Conservation (phyloP, 2,329 filamentous ascomycete genomes). For the Botrytis pseudocinerea region DNA sequence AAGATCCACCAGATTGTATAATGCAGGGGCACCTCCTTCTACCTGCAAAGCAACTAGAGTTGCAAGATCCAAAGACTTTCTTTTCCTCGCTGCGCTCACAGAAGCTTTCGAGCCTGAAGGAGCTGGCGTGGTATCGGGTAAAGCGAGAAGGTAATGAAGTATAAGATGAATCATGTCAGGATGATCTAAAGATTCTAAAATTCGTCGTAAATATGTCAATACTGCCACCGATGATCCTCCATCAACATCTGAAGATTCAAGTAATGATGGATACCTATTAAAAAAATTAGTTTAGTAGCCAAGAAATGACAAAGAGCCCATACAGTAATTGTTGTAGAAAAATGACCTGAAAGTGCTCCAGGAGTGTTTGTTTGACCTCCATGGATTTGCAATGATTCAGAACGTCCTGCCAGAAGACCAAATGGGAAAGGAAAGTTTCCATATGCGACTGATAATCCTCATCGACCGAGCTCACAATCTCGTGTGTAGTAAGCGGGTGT, state of each 20-base stretch:
- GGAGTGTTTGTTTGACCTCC: constrained; percentile 87
- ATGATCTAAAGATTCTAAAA: constrained; percentile 88
- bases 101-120: constrained; percentile 48
- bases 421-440: constrained; percentile 89
- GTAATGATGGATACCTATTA: constrained; percentile 85
- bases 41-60: constrained; percentile 75
- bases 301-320: constrained; percentile 39
- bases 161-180: constrained; percentile 94
- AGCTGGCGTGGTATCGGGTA: constrained; percentile 57
- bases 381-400: constrained; percentile 90
- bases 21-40: constrained; percentile 73
- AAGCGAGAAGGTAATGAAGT: constrained; percentile 84
- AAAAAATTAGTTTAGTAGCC: constrained; percentile 27
- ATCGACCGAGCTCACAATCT: constrained; percentile 73
- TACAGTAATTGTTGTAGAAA: constrained; percentile 93
- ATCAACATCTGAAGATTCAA: constrained; percentile 96
- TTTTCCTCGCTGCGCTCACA: constrained; percentile 70
- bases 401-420: constrained; percentile 98
- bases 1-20: constrained; percentile 93
- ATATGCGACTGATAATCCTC: constrained; percentile 81
- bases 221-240: constrained; percentile 96
- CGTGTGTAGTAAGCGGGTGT: constrained; percentile 66
- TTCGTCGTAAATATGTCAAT: constrained; percentile 85
- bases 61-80: constrained; percentile 86
- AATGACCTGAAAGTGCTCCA: constrained; percentile 96